Conservation (phyloP, 129 eudicot species). For the Pulicaria dysenterica region DNA sequence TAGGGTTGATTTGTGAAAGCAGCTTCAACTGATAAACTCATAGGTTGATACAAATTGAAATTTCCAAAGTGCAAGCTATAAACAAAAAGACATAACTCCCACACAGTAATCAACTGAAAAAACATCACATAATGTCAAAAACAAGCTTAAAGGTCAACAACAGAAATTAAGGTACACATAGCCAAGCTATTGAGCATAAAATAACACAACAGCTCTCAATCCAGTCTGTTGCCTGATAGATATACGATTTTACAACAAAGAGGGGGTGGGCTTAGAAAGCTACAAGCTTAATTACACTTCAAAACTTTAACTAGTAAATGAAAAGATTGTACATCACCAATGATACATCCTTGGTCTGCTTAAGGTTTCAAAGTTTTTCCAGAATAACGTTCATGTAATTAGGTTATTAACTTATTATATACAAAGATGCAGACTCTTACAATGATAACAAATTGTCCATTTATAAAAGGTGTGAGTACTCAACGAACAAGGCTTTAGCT, state of each 20-base stretch:
- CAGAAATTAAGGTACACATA: background rate
- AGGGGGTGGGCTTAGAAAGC: background rate
- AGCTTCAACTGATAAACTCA: slow-evolving; percentile 2
- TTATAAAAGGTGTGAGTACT: background rate
- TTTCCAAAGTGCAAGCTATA: background rate
- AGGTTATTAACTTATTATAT: background rate
- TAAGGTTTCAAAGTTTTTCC: background rate
- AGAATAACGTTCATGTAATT: background rate
- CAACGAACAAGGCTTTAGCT: slow-evolving; percentile 13
- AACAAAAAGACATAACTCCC: background rate
- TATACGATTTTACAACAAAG: background rate
- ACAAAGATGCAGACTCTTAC: background rate
- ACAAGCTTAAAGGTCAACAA: slow-evolving; percentile 5
- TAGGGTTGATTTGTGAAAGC: background rate
- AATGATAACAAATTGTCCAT: slow-evolving; percentile 16
- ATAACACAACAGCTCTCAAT: background rate
- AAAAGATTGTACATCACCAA: slow-evolving; percentile 5
- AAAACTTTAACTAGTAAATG: background rate
- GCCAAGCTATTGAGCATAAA: slow-evolving; percentile 5
- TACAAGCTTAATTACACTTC: background rate
- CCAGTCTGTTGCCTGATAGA: background rate
- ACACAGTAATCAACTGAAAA: slow-evolving; percentile 1
- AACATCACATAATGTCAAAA: background rate
- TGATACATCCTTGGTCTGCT: slow-evolving; percentile 16
- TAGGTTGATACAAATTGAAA: slow-evolving; percentile 10